These are phyloP conservation scores for Trichoderma oligosporum DNA, from an alignment of 2,329 filamentous ascomycete species.

Conservation along the genomic window DNA sequence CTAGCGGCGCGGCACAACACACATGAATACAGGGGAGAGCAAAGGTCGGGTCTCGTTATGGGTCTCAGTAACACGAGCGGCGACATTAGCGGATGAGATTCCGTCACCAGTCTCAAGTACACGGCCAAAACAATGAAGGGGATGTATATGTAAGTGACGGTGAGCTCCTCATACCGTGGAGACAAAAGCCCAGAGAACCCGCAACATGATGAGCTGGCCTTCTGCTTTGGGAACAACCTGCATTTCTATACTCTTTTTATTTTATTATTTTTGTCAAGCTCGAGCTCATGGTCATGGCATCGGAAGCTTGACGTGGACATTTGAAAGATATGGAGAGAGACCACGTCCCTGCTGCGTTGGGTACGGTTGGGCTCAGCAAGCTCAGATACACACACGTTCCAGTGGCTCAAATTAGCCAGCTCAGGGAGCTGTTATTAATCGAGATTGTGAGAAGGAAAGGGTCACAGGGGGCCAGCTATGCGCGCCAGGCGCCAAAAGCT, in stretches of 20 bases:
- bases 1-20: conserved; percentile 13
- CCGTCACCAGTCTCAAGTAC: conserved; percentile 1
- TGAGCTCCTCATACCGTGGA: conserved; percentile 12
- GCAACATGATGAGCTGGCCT: conserved; percentile 30
- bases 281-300: not conserved
- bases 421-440: not conserved
- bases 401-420: conserved; percentile 11
- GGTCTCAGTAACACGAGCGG: conserved; percentile 2
- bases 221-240: conserved; percentile 33
- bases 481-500: conserved; percentile 13
- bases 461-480: not conserved
- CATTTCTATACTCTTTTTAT: conserved; percentile 24
- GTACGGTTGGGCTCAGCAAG: conserved; percentile 20
- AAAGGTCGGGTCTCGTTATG: conserved; percentile 4
- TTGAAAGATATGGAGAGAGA: not conserved
- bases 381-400: not conserved
- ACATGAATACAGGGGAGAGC: not conserved
- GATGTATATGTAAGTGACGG: conserved; percentile 10
- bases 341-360: conserved; percentile 18
- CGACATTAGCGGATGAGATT: conserved; percentile 10
- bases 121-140: conserved; percentile 7
- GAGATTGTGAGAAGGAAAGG: not conserved
- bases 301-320: conserved; percentile 9
- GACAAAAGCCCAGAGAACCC: conserved; percentile 13
- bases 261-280: conserved; percentile 8